Evolutionary conservation across 371 early-diverging fungal genomes (phyloP).

Genomic region (Entomophthora muscae): DNA sequence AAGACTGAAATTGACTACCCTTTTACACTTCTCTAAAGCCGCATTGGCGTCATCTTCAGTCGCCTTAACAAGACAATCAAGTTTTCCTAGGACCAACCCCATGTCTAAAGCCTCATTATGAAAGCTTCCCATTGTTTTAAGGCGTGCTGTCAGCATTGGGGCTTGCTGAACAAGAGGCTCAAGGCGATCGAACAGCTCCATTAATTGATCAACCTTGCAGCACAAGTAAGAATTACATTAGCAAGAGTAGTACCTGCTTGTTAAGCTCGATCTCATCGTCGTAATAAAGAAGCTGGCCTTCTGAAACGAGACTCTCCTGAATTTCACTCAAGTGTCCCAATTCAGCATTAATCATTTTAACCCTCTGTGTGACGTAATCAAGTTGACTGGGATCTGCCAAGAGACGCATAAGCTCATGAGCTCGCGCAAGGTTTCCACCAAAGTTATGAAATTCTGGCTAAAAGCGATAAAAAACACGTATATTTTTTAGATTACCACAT

Average conservation of each 20-base stretch:
- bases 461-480: not conserved
- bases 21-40: not conserved
- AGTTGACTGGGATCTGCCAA: not conserved
- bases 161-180: constrained; percentile 1
- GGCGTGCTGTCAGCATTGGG: not conserved
- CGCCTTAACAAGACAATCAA: not conserved
- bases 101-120: constrained; percentile 4
- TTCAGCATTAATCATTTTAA: not conserved
- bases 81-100: not conserved
- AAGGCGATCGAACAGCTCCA: not conserved
- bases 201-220: not conserved
- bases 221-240: not conserved
- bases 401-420: not conserved
- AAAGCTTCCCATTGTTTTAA: not conserved
- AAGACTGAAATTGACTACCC: not conserved
- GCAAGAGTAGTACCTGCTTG: not conserved
- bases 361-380: not conserved
- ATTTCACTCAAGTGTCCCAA: not conserved
- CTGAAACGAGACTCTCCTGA: not conserved
- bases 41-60: not conserved
- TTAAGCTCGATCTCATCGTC: not conserved
- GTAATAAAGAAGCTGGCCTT: not conserved
- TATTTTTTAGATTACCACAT: not conserved
- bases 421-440: constrained; percentile 3
- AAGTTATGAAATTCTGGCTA: constrained; percentile 3